Conservation (phyloP, 805 yeast genomes). For the Saccharomycopsis sp. region DNA sequence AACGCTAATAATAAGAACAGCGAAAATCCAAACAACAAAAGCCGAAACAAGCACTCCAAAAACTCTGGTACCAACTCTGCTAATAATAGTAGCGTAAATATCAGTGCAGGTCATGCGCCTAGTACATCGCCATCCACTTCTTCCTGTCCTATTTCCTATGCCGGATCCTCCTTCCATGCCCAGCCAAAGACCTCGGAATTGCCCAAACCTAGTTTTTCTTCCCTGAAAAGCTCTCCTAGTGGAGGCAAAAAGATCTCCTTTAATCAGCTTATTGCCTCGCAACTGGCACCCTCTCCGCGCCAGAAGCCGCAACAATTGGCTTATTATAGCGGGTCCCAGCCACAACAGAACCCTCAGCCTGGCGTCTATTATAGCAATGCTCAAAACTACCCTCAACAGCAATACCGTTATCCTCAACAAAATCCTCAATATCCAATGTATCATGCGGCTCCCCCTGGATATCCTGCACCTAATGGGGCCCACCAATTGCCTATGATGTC, state of each 20-base stretch:
- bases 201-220: conserved; percentile 18
- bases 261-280: background rate
- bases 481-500: background rate
- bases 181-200: conserved; percentile 19
- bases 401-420: background rate
- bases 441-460: background rate
- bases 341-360: background rate
- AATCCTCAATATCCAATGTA: background rate
- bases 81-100: background rate
- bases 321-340: background rate
- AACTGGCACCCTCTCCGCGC: background rate
- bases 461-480: background rate
- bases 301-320: background rate
- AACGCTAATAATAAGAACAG: too few relatives aligned
- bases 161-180: conserved; percentile 20
- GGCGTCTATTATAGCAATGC: background rate
- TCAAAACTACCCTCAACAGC: background rate
- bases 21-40: background rate
- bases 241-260: background rate
- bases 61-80: too few relatives aligned
- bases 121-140: background rate
- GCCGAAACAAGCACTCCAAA: conserved; percentile 4
- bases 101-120: background rate
- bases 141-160: conserved; percentile 7
- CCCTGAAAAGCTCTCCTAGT: background rate